phyloP scores from a whole-genome alignment of 2,329 filamentous ascomycete species.

The Lizonia empirigonia region DNA sequence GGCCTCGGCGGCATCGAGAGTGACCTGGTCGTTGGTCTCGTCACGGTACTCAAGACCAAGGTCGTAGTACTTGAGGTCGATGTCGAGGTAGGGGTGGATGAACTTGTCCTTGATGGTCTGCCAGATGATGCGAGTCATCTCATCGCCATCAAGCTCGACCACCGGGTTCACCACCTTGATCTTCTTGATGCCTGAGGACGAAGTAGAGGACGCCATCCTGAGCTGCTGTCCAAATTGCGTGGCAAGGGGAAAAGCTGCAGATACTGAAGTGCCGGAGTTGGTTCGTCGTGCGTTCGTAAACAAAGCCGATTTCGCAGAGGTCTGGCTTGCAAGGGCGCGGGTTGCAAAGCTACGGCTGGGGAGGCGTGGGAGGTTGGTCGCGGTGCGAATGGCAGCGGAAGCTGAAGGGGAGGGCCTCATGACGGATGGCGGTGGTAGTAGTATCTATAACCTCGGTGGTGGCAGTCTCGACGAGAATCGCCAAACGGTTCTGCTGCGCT shows the following conservation, averaged over 20 bases:
- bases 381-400: conserved; percentile 34
- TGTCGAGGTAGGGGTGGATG: conserved; percentile 93
- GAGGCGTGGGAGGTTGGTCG: conserved; percentile 26
- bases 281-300: conserved; percentile 24
- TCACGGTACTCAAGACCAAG: conserved; percentile 93
- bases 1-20: conserved; percentile 89
- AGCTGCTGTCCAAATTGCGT: conserved; percentile 22
- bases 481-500: conserved; percentile 20
- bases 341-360: conserved; percentile 39
- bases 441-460: conserved; percentile 38
- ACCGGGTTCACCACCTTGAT: conserved; percentile 99
- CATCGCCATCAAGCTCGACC: conserved; percentile 92
- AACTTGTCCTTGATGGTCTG: conserved; percentile 99
- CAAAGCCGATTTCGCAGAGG: conserved; percentile 32
- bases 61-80: conserved; percentile 98
- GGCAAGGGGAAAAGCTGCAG: conserved; percentile 6
- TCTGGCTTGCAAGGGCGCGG: conserved; percentile 32
- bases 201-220: conserved; percentile 49
- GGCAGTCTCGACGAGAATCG: conserved; percentile 19
- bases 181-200: conserved; percentile 79
- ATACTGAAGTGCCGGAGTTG: conserved; percentile 15
- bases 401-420: conserved; percentile 42
- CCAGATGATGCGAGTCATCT: conserved; percentile 99
- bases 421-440: conserved; percentile 21
- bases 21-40: conserved; percentile 95